Conservation (phyloP, 257 asterid species). For the Pogostemon cablin region DNA sequence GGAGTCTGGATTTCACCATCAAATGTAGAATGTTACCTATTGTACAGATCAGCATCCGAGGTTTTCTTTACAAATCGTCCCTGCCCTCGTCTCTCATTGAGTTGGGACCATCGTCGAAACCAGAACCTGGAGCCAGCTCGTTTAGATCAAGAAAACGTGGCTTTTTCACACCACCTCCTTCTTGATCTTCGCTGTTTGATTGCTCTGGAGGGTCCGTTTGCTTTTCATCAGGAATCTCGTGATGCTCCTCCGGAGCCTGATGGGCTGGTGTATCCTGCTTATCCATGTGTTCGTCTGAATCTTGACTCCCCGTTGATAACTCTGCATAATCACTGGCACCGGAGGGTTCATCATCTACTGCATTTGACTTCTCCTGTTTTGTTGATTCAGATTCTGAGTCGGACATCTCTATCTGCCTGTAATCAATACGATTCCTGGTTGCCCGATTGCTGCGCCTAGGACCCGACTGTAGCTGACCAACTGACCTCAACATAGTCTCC, state of each 20-base stretch:
- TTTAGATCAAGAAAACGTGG: conserved; percentile 86
- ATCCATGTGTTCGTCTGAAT: conserved; percentile 46
- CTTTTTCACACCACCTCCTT: conserved; percentile 48
- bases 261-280: conserved; percentile 44
- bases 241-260: conserved; percentile 42
- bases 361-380: conserved; percentile 57
- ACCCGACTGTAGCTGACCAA: conserved; percentile 62
- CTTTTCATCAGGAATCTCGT: conserved; percentile 44
- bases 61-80: conserved; percentile 43
- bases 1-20: not conserved
- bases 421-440: conserved; percentile 71
- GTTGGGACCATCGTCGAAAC: conserved; percentile 73
- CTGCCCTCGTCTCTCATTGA: conserved; percentile 52
- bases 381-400: conserved; percentile 69
- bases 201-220: conserved; percentile 39
- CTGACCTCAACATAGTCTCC: conserved; percentile 69
- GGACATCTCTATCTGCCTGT: conserved; percentile 72
- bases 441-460: conserved; percentile 93
- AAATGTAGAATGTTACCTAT: conserved; percentile 36
- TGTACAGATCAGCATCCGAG: conserved; percentile 44
- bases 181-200: conserved; percentile 45
- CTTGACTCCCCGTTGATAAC: conserved; percentile 54
- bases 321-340: conserved; percentile 49
- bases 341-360: conserved; percentile 41
- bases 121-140: conserved; percentile 91